Evolutionary conservation across 192 early-diverging fungal species (phyloP).

Genomic region (Coemansia sp.): DNA sequence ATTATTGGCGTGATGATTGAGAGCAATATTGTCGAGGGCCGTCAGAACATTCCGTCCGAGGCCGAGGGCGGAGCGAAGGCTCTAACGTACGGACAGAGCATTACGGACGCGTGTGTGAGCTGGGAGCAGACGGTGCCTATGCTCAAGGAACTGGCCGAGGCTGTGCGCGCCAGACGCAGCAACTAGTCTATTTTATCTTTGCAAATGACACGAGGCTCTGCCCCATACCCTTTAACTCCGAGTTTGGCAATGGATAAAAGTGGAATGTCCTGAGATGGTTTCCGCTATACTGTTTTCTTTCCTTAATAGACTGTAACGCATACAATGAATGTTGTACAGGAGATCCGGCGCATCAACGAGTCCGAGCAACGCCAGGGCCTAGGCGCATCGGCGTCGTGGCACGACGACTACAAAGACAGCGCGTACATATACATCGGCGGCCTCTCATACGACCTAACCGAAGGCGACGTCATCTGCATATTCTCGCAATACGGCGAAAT

Average conservation of each 20-base stretch:
- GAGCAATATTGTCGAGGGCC: constrained; percentile 83
- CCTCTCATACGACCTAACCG: constrained; percentile 78
- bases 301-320: not conserved
- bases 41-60: constrained; percentile 77
- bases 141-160: constrained; percentile 74
- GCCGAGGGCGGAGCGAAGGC: constrained; percentile 57
- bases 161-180: constrained; percentile 56
- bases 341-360: constrained; percentile 81
- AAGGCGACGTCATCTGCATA: constrained; percentile 90
- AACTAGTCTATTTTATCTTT: not conserved
- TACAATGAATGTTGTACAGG: constrained; percentile 72
- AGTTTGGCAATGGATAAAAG: not conserved
- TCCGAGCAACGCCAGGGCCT: constrained; percentile 59
- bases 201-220: not conserved
- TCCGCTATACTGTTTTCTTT: not conserved
- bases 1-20: constrained; percentile 94
- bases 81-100: constrained; percentile 83
- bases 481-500: constrained; percentile 94
- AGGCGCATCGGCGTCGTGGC: constrained; percentile 70
- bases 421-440: constrained; percentile 90
- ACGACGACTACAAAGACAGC: constrained; percentile 84
- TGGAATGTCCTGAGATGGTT: not conserved
- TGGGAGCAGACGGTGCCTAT: constrained; percentile 81
- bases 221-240: not conserved
- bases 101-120: constrained; percentile 92